Evolutionary conservation across 331 rosid species (phyloP), one percentile per base, ranked within the genome.

Genomic region (Rosa hybrid): DNA sequence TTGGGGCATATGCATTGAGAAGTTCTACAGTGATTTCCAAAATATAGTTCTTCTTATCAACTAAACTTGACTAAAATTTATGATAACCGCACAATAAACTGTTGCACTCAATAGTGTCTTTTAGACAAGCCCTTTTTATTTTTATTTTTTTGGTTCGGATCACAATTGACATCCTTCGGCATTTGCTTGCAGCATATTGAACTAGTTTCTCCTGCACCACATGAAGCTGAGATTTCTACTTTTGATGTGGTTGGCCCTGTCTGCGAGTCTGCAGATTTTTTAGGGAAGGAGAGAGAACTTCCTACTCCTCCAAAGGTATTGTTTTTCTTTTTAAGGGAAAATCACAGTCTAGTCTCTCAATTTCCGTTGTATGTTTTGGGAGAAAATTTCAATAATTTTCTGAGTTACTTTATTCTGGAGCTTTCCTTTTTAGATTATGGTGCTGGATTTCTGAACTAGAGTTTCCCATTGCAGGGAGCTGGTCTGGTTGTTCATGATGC

Each of bases 251-350:
- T 96, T 7, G 99, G 99, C 70, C 99, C 99, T 78, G 98, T 96
- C 72, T 93, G 99, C 8, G 99, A 96, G 90, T 93, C 99, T 72
- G 99, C 99, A n/a, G 99, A 96, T 91, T 96, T 96, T 92, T 82
- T 93, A 78, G 99, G 99, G 80, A 96, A 90, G 87, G 89, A 81
- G 53, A 90, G 99, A 86, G 85, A 90, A 83, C 93, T 96, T 80
- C 94, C 96, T 44, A 91, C 97, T 34, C 99, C 97, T 17, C 76
- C 87, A 77, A 88, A 93, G 97, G 98, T 93, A 84, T 17, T 54
- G 42, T 80, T 45, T 13, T 71, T 12, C 72, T 53, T 75, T 56
- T 30, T 57, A 62, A 23, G 53, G 72, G 50, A 48, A 56, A 63
- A 27, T 71, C 71, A 69, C 16, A 65, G 69, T 70, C 75, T 68